A percentile compares a stretch with the other conserved stretches of the same genome.
phyloP scores from a whole-genome alignment of 108 stramenopile species.

The Skeletonema potamos region DNA sequence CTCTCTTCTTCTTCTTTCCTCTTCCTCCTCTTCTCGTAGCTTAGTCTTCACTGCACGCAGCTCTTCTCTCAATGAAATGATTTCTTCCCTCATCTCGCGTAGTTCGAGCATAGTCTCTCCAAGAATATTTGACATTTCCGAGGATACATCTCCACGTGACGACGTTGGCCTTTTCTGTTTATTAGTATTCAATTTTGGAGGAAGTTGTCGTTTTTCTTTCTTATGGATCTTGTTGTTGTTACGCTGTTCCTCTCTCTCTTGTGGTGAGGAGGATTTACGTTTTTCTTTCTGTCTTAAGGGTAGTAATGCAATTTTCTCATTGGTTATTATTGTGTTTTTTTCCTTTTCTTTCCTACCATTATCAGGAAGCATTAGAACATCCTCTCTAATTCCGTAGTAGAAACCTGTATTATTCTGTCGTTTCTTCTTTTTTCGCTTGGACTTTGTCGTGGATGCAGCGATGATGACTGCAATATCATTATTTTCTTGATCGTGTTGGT shows the following conservation, averaged over 20 bases:
- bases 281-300: background rate
- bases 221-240: background rate
- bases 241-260: background rate
- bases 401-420: conserved; percentile 47
- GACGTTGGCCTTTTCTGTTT: background rate
- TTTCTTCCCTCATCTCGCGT: conserved; percentile 68
- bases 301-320: background rate
- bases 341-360: background rate
- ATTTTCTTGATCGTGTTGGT: background rate
- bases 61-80: conserved; percentile 70
- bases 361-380: conserved; percentile 11
- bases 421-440: conserved; percentile 5
- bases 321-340: background rate
- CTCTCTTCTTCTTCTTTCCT: background rate
- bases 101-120: conserved; percentile 67
- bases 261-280: background rate
- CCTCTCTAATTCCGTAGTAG: conserved; percentile 47
- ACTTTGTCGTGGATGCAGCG: conserved; percentile 4
- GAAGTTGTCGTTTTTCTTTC: background rate
- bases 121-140: conserved; percentile 45
- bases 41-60: conserved; percentile 52
- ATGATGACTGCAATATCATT: background rate
- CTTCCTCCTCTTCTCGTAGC: conserved; percentile 14
- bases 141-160: background rate
- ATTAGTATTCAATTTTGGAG: background rate